Percentiles rank a stretch among this genome's conserved stretches.
Conservation (phyloP, 495 filamentous ascomycete genomes). For the Aspergillus ostianus region DNA sequence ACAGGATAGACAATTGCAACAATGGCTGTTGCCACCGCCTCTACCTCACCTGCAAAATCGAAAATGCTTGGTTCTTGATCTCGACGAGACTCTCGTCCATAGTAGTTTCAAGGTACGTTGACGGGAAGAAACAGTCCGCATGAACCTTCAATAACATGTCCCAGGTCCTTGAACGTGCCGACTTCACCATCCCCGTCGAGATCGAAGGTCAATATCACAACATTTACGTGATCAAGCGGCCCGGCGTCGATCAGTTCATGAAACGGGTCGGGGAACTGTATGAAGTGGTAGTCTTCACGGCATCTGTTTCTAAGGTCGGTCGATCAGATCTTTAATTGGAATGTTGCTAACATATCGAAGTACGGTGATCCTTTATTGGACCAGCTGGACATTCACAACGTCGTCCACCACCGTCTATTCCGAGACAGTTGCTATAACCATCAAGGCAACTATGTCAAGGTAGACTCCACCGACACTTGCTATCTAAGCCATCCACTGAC, state of each 20-base stretch:
- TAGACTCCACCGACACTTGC: conserved; percentile 23
- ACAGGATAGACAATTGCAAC: conserved; percentile 50
- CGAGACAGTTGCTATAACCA: conserved; percentile 99
- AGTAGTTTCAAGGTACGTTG: conserved; percentile 92
- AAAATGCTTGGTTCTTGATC: conserved; percentile 93
- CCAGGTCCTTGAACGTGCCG: conserved; percentile 94
- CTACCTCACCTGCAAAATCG: conserved; percentile 73
- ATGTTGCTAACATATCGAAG: conserved; percentile 39
- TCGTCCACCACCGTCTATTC: conserved; percentile 95
- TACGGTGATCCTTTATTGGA: conserved; percentile 96
- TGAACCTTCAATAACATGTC: background rate
- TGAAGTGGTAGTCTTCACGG: conserved; percentile 98
- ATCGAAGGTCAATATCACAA: conserved; percentile 99
- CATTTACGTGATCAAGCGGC: conserved; percentile 98
- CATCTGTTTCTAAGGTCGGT: conserved; percentile 94
- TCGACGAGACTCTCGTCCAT: conserved; percentile 98
- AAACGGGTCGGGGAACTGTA: conserved; percentile 97
- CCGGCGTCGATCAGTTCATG: conserved; percentile 98
- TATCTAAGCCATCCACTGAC: conserved; percentile 6
- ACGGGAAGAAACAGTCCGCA: conserved; percentile 14
- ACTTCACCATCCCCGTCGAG: conserved; percentile 98
- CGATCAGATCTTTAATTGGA: background rate
- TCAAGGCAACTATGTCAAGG: conserved; percentile 98
- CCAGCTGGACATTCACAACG: conserved; percentile 95
- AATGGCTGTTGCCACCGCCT: conserved; percentile 77